Base-by-base conservation (phyloP, 495 filamentous ascomycete species). In the Aspergillus sparsus region DNA sequence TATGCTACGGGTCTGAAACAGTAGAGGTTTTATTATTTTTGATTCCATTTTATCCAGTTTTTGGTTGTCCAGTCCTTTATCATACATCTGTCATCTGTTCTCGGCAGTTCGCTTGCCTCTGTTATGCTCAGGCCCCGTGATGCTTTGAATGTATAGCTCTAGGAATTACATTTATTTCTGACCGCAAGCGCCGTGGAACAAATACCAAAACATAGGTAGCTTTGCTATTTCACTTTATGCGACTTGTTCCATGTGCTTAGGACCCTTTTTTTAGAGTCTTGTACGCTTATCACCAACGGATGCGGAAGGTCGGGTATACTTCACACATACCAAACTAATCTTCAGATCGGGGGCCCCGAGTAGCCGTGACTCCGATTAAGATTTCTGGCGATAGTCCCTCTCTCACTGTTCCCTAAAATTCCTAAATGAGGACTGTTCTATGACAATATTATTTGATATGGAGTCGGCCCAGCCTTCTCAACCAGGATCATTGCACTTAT, bases 401-500 rank as follows among this genome's bases (percentile, higher is more conserved):
- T 31, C 7, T 41, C 15, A 58, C 12, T 56, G 16, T 36, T 33
- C 44, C 36, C 49, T 31, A 31, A 13, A 15, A 45, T 15, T 42
- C 32, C 16, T 55, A 55, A 41, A 66, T 66, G 64, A 42, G 21
- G 18, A 55, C 33, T 58, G 15, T 41, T 46, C 32, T 7, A 55
- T 13, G 60, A 49, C 57, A 21, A 51, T 13, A 44, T 33, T 44
- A 33, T 36, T 58, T 50, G 54, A 54, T 49, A 66, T 66, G 64
- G 60, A 60, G 54, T 66, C 54, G 61, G 57, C 36, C 58, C 46
- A 37, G 64, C 55, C 55, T 46, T 60, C 58, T 61, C 58, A 53
- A 34, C 21, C 31, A 41, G 47, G 34, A 63, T 55, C 50, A 47
- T 63, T 55, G 47, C 60, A 58, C 57, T 61, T 62, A 27, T 1